phyloP scores from a whole-genome alignment of 768 basidiomycete genomes.

The Hericium rajendrae region DNA sequence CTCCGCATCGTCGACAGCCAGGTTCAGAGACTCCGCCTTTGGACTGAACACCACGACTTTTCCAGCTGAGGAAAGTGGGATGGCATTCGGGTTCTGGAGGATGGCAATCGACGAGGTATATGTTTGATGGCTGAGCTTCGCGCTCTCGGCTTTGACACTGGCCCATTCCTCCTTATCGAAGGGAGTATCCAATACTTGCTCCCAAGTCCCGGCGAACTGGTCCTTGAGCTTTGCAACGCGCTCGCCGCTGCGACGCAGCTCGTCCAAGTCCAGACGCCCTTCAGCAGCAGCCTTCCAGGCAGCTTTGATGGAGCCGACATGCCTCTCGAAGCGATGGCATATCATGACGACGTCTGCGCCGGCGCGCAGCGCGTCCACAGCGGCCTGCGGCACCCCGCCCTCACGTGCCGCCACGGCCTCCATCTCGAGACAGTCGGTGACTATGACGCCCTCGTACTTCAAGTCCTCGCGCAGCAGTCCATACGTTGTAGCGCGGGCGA shows the following conservation, averaged over 20 bases:
- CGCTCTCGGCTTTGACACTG: constrained; percentile 30
- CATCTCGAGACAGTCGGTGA: constrained; percentile 75
- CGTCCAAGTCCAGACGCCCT: constrained; percentile 31
- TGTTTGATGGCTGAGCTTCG: constrained; percentile 32
- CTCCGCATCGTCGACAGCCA: constrained; percentile 50
- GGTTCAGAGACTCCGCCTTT: constrained; percentile 44
- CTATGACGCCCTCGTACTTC: constrained; percentile 48
- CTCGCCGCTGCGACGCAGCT: constrained; percentile 31
- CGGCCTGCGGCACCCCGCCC: constrained; percentile 42
- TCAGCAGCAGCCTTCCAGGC: constrained; percentile 40
- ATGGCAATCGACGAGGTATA: constrained; percentile 41
- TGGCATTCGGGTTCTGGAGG: constrained; percentile 28
- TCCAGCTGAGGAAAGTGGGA: constrained; percentile 23
- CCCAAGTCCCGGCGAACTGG: constrained; percentile 39
- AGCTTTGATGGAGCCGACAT: constrained; percentile 42
- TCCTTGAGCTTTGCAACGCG: constrained; percentile 44
- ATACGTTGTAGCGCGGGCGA: constrained; percentile 43
- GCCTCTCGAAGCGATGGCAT: constrained; percentile 50
- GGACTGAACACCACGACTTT: constrained; percentile 43
- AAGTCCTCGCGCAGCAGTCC: constrained; percentile 42
- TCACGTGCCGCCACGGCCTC: constrained; percentile 46
- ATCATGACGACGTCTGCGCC: constrained; percentile 72
- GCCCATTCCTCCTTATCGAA: constrained; percentile 23
- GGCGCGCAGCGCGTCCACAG: constrained; percentile 46
- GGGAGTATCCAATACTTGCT: constrained; percentile 20